Percentiles rank a stretch among this genome's conserved stretches.
phyloP scores from a whole-genome alignment of 768 basidiomycete species.

The Amanita pseudoporphyria region DNA sequence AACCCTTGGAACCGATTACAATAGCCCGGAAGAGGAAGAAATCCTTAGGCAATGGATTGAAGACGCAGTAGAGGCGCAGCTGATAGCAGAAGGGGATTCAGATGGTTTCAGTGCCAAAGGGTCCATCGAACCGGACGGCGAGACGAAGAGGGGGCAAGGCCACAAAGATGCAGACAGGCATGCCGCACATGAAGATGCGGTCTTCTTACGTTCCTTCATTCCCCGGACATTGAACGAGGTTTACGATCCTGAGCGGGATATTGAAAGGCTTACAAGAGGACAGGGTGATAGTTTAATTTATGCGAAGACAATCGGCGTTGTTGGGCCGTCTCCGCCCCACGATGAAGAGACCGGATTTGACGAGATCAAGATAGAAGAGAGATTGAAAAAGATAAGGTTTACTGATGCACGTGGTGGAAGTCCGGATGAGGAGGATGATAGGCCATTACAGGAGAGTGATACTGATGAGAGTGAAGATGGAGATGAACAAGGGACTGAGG shows the following conservation, averaged over 20 bases:
- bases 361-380: background rate
- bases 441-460: slow-evolving; percentile 1
- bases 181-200: slow-evolving; percentile 67
- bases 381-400: slow-evolving; percentile 2
- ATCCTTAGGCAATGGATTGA: slow-evolving; percentile 40
- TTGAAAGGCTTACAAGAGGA: slow-evolving; percentile 62
- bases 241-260: slow-evolving; percentile 90
- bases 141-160: slow-evolving; percentile 2
- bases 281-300: slow-evolving; percentile 76
- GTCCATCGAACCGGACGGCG: slow-evolving; percentile 8
- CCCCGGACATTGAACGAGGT: slow-evolving; percentile 89
- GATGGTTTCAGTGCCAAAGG: slow-evolving; percentile 6
- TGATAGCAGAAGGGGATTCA: background rate
- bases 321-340: slow-evolving; percentile 26
- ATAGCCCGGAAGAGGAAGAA: slow-evolving; percentile 21
- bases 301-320: slow-evolving; percentile 74
- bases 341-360: background rate
- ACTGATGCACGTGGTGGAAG: background rate
- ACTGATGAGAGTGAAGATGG: background rate
- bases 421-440: background rate
- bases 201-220: slow-evolving; percentile 89
- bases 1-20: slow-evolving; percentile 20
- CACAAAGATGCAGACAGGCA: slow-evolving; percentile 12
- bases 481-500: slow-evolving; percentile 11
- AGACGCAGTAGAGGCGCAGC: slow-evolving; percentile 11